Base-by-base conservation (phyloP, 768 basidiomycete species). In the Macrocybe gigantea region DNA sequence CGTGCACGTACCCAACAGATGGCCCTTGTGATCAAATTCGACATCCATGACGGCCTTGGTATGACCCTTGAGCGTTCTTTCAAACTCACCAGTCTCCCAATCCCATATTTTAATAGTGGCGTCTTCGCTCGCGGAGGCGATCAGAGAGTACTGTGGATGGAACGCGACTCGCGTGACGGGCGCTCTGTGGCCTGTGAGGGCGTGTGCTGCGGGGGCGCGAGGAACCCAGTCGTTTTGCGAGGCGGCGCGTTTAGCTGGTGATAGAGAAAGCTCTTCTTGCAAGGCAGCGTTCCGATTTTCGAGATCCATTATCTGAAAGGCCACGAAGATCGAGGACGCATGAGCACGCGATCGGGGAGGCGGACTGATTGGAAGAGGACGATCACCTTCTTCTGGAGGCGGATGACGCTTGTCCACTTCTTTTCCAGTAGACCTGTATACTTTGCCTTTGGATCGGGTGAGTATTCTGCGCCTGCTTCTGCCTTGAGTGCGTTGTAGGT, bases 321-420 rank as follows among this genome's bases (percentile, higher is more conserved):
- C n/a, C 7, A 45, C 29, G 33, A 45, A 57, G 34, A 46, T n/a
- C 30, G 12, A 5, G 44, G 29, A 12, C 22, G 22, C 22, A 22
- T 22, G 22, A 22, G 22, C 22, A 22, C 22, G 22, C 22, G 22
- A 22, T 22, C 22, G 2, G 22, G 22, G 2, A 4, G 22, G 1
- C 4, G 22, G 22, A 31, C 6, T 13, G 29, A 3, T 37, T 22
- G 29, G 33, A 53, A 52, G 39, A 38, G 41, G 34, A 39, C 34
- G 56, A 59, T 53, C 51, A 86, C 92, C 83, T 94, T 95, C 77
- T 94, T 91, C 72, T 97, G 94, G 63, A 97, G 67, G 55, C 94
- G 79, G 49, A 97, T 94, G 33, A 96, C 92, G 60, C 87, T 90
- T 42, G 91, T 95, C 94, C 94, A 97, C 67, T 97, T 97, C 83